Percentiles rank a stretch among this genome's conserved stretches.
Conservation (phyloP, 306 rosid species). For the Fragaria vesca region DNA sequence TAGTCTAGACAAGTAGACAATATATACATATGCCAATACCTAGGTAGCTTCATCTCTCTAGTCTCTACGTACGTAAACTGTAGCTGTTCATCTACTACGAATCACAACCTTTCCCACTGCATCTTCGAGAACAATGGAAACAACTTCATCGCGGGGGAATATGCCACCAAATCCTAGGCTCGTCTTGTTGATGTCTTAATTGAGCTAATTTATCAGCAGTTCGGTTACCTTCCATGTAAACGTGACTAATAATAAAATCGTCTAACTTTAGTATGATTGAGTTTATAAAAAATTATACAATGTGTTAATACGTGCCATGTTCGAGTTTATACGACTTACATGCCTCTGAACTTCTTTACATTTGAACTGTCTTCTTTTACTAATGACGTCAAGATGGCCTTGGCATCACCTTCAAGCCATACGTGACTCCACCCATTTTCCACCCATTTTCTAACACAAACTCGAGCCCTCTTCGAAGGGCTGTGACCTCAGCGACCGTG, state of each 20-base stretch:
- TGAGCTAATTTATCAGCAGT: constrained; percentile 68
- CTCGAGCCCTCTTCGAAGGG: constrained; percentile 65
- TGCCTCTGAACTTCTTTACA: constrained; percentile 53
- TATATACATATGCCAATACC: too few species aligned
- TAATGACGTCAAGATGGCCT: constrained; percentile 56
- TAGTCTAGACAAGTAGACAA: too few species aligned
- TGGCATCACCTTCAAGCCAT: constrained; percentile 80
- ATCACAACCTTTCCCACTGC: constrained; percentile 66
- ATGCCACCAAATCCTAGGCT: constrained; percentile 49
- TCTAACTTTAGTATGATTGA: constrained; percentile 34
- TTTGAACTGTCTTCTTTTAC: constrained; percentile 33
- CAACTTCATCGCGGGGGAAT: constrained; percentile 51
- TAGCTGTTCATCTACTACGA: constrained; percentile 36
- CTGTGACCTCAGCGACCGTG: constrained; percentile 53
- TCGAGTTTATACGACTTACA: constrained; percentile 34
- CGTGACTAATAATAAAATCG: constrained; percentile 43
- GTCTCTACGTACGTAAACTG: too few species aligned
- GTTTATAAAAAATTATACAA: not conserved
- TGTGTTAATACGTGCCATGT: not conserved
- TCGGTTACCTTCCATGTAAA: constrained; percentile 72
- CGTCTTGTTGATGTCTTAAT: constrained; percentile 50
- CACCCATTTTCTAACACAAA: constrained; percentile 67
- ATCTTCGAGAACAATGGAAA: constrained; percentile 51
- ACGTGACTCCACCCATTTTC: constrained; percentile 72
- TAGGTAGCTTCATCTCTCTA: not conserved